phyloP scores from a whole-genome alignment of 2,329 filamentous ascomycete genomes.

The Ascochyta lentis region DNA sequence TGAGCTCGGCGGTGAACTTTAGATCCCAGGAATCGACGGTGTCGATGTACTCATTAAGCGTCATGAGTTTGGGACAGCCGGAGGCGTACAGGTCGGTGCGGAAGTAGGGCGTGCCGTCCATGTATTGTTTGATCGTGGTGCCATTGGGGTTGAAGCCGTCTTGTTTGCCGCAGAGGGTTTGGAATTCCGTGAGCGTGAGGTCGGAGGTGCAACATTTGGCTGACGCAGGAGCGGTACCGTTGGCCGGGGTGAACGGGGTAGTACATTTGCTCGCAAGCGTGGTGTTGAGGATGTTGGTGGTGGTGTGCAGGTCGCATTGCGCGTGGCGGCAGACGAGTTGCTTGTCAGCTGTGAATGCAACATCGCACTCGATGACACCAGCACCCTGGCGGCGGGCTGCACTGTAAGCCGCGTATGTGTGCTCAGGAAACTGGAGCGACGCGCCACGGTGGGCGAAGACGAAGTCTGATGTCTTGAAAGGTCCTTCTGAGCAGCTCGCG shows the following conservation, averaged over 20 bases:
- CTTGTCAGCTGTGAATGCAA: constrained; percentile 48
- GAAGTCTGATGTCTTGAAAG: constrained; percentile 44
- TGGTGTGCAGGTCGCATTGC: constrained; percentile 49
- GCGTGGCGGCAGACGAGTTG: constrained; percentile 49
- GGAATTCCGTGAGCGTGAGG: constrained; percentile 72
- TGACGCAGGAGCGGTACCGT: constrained; percentile 55
- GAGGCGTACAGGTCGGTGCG: constrained; percentile 70
- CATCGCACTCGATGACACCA: constrained; percentile 49
- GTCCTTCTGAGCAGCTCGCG: constrained; percentile 46
- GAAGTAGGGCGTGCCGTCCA: constrained; percentile 65
- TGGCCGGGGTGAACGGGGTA: constrained; percentile 43
- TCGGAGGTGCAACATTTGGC: constrained; percentile 76
- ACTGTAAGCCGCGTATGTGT: constrained; percentile 39
- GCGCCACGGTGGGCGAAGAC: constrained; percentile 48
- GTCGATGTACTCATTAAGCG: constrained; percentile 67
- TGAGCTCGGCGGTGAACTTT: constrained; percentile 60
- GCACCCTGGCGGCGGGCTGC: constrained; percentile 46
- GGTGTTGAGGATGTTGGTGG: constrained; percentile 47
- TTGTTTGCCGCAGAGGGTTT: constrained; percentile 71
- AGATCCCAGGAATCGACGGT: constrained; percentile 64
- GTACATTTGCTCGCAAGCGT: constrained; percentile 47
- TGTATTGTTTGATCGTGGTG: constrained; percentile 64
- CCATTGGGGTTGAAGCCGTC: constrained; percentile 68
- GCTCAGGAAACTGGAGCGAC: constrained; percentile 46
- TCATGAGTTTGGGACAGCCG: constrained; percentile 66